Conservation (phyloP, 1,284 basidiomycete genomes). For the Meira miltonrushii region DNA sequence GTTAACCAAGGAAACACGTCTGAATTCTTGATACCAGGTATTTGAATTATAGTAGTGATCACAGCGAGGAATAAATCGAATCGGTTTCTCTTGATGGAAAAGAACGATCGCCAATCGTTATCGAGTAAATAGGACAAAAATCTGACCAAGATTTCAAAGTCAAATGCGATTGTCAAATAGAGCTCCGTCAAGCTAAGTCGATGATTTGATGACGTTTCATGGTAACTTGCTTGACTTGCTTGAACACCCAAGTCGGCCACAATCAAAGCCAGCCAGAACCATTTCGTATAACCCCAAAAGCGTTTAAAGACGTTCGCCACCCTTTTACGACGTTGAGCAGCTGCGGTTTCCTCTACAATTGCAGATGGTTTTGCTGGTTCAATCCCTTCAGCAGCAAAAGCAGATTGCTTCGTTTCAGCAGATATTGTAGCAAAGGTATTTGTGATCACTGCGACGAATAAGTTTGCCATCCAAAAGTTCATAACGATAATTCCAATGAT, state of each 20-base stretch:
- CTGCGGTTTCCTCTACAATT: conserved; percentile 13
- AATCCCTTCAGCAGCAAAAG: conserved; percentile 66
- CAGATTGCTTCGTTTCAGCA: conserved; percentile 80
- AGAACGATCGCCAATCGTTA: conserved; percentile 78
- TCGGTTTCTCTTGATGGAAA: conserved; percentile 64
- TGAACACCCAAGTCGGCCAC: conserved; percentile 64
- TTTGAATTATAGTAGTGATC: conserved; percentile 74
- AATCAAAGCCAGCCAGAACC: conserved; percentile 60
- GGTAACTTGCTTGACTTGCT: conserved; percentile 64
- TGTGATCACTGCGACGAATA: conserved; percentile 93
- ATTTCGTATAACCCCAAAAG: conserved; percentile 44
- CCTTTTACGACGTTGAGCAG: conserved; percentile 18
- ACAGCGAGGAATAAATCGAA: conserved; percentile 79
- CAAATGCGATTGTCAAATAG: conserved; percentile 76
- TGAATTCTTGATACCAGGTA: conserved; percentile 67
- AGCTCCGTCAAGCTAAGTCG: conserved; percentile 63
- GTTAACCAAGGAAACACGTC: conserved; percentile 82
- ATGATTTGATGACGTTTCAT: conserved; percentile 17
- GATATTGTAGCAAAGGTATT: conserved; percentile 88
- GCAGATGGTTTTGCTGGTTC: neutral
- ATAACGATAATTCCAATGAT: conserved; percentile 61
- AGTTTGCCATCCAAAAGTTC: conserved; percentile 65
- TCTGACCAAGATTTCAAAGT: conserved; percentile 78
- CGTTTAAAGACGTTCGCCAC: conserved; percentile 43
- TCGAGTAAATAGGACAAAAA: conserved; percentile 62